Evolutionary conservation across 495 filamentous ascomycete genomes (phyloP).

Genomic region (Stereocaulon alpinum): DNA sequence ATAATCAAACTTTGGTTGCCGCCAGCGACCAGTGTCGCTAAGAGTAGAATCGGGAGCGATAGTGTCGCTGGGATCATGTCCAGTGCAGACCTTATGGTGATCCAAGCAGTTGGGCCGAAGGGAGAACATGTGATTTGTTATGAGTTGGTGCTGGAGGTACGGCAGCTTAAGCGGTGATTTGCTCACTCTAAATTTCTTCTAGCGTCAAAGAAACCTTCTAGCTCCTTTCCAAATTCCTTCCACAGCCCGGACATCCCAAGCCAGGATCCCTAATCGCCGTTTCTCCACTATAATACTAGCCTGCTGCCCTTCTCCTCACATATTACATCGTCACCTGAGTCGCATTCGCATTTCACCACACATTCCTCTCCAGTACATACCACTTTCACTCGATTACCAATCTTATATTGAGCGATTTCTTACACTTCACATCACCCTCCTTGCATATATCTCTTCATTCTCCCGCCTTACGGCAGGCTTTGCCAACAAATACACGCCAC

Average conservation of each 20-base stretch:
- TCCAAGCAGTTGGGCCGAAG: neutral
- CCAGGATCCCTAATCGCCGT: neutral
- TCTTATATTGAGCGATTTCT: neutral
- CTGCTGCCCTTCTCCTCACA: neutral
- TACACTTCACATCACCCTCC: neutral
- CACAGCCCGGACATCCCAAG: neutral
- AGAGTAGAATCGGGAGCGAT: neutral
- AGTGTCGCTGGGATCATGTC: neutral
- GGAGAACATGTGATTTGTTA: no score
- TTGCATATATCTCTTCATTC: neutral
- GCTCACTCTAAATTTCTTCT: neutral
- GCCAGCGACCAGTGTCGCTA: conserved; percentile 1
- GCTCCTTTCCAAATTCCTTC: conserved; percentile 5
- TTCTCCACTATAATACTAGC: neutral
- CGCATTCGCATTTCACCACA: conserved; percentile 8
- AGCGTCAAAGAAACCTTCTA: conserved; percentile 10
- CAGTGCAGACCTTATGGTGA: neutral
- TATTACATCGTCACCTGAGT: conserved; percentile 4
- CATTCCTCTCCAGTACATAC: conserved; percentile 3
- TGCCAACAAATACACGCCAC: neutral
- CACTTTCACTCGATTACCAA: neutral
- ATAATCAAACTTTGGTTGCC: conserved; percentile 2
- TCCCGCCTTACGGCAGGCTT: neutral
- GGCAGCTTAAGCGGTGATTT: neutral
- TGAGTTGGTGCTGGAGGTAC: no score